A percentile compares a stretch with the other conserved stretches of the same genome.
Conservation (phyloP, 2,329 filamentous ascomycete species). For the Aspergillus phoenicis region DNA sequence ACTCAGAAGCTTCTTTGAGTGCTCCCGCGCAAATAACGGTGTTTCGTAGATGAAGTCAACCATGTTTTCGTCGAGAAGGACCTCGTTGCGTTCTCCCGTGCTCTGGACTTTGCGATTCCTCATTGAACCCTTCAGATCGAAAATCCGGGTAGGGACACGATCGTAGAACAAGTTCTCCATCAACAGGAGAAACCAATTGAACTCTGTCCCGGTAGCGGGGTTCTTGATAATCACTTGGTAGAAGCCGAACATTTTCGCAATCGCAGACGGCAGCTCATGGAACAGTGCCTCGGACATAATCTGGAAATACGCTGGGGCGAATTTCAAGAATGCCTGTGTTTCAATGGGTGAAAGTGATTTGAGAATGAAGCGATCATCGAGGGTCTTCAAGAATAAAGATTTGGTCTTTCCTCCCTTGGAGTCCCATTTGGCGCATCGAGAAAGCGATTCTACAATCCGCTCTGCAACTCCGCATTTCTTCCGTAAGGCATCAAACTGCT, state of each 20-base stretch:
- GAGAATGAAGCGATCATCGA: slow-evolving; percentile 90
- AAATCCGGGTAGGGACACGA: slow-evolving; percentile 81
- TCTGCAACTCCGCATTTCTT: slow-evolving; percentile 91
- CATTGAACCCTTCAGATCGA: slow-evolving; percentile 98
- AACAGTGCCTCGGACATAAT: slow-evolving; percentile 97
- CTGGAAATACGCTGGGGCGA: slow-evolving; percentile 94
- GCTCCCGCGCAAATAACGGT: slow-evolving; percentile 90
- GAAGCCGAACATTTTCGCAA: slow-evolving; percentile 98
- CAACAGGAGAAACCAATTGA: slow-evolving; percentile 88
- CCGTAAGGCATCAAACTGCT: slow-evolving; percentile 93
- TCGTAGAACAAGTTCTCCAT: slow-evolving; percentile 99
- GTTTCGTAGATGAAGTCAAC: slow-evolving; percentile 99
- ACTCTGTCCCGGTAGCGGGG: slow-evolving; percentile 83
- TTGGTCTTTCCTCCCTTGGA: slow-evolving; percentile 98
- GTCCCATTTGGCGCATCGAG: slow-evolving; percentile 95
- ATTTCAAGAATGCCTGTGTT: slow-evolving; percentile 89
- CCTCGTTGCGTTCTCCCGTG: slow-evolving; percentile 94
- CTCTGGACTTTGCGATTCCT: slow-evolving; percentile 95
- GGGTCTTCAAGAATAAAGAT: slow-evolving; percentile 92
- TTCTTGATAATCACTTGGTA: slow-evolving; percentile 98
- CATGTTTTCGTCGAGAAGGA: slow-evolving; percentile 96
- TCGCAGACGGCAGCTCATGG: slow-evolving; percentile 91
- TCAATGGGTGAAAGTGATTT: slow-evolving; percentile 90
- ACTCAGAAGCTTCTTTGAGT: slow-evolving; percentile 89
- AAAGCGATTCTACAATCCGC: slow-evolving; percentile 91